phyloP scores from a whole-genome alignment of 495 filamentous ascomycete species.

The Penicillium maclennaniae region DNA sequence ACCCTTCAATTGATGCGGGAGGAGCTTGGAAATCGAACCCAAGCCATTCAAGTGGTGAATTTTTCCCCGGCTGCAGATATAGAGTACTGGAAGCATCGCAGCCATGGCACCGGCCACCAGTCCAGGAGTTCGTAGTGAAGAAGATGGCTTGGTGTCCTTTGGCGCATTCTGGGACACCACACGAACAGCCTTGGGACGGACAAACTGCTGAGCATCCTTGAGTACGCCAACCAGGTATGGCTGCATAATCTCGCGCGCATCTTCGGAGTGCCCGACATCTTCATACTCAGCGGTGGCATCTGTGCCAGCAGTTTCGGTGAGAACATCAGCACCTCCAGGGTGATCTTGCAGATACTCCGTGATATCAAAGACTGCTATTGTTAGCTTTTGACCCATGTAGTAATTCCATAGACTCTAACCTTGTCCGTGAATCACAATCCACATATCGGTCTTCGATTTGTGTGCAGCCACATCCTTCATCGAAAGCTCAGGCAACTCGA shows the following conservation, averaged over 20 bases:
- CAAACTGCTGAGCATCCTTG: constrained; percentile 27
- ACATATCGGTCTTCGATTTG: constrained; percentile 43
- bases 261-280: constrained; percentile 50
- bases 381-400: background rate
- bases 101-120: constrained; percentile 13
- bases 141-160: constrained; percentile 5
- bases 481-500: constrained; percentile 27
- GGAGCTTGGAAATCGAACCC: constrained; percentile 6
- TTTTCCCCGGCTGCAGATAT: constrained; percentile 6
- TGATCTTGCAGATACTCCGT: constrained; percentile 50
- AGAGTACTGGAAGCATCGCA: constrained; percentile 14
- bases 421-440: constrained; percentile 51
- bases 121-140: constrained; percentile 5
- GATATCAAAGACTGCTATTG: constrained; percentile 40
- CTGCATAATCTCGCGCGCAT: constrained; percentile 35
- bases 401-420: constrained; percentile 23
- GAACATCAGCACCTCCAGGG: constrained; percentile 49
- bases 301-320: constrained; percentile 47
- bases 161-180: constrained; percentile 20
- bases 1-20: constrained; percentile 13
- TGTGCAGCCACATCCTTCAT: constrained; percentile 44
- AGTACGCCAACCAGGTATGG: constrained; percentile 29
- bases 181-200: constrained; percentile 24
- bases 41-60: constrained; percentile 4
- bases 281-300: constrained; percentile 52